Conservation (phyloP, 805 yeast species). For the Metschnikowia colocasiae region DNA sequence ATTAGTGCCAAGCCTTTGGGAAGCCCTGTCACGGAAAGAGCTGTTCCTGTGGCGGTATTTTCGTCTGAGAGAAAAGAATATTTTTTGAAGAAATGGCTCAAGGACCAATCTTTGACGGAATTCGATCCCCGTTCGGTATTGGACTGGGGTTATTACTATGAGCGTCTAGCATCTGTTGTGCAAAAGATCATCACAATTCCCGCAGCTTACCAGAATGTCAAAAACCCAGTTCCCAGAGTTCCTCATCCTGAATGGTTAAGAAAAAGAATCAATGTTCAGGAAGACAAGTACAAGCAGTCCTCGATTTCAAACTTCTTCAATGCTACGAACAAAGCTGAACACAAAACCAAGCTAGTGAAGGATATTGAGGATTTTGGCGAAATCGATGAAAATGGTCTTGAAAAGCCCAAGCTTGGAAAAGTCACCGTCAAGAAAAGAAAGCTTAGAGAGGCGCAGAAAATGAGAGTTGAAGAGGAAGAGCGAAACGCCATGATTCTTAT, state of each 20-base stretch:
- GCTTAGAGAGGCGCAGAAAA: constrained; percentile 20
- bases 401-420: constrained; percentile 39
- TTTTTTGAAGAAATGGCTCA: constrained; percentile 82
- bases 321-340: constrained; percentile 40
- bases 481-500: constrained; percentile 44
- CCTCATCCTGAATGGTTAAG: constrained; percentile 92
- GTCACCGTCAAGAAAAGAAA: constrained; percentile 49
- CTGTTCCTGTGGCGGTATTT: constrained; percentile 93
- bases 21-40: constrained; percentile 93
- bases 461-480: constrained; percentile 42
- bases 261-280: constrained; percentile 53
- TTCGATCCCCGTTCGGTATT: constrained; percentile 86
- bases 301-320: constrained; percentile 57
- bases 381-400: constrained; percentile 19
- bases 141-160: constrained; percentile 92
- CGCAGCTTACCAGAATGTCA: constrained; percentile 85
- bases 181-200: constrained; percentile 96
- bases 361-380: constrained; percentile 77
- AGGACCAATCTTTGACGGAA: constrained; percentile 68
- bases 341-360: constrained; percentile 32
- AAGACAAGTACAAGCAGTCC: constrained; percentile 71
- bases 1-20: constrained; percentile 78
- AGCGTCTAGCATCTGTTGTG: constrained; percentile 85
- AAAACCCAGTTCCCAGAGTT: constrained; percentile 92
- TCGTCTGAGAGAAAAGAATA: constrained; percentile 80